Percentiles rank a stretch among this genome's conserved stretches.
Conservation (phyloP, 768 basidiomycete genomes). For the Boletales sp. region DNA sequence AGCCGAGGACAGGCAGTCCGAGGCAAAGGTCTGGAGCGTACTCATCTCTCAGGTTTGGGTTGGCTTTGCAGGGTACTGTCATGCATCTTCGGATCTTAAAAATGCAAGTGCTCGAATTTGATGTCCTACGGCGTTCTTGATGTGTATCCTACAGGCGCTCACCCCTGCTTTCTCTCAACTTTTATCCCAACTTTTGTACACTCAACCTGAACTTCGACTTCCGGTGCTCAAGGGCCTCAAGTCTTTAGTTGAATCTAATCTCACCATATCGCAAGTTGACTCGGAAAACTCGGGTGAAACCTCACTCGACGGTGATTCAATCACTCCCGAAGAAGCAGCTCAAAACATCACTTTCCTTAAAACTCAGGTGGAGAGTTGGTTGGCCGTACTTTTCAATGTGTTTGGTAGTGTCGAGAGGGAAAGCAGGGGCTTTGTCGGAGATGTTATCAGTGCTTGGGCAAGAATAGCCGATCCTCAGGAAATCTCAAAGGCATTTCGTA, state of each 20-base stretch:
- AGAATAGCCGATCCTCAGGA: constrained; percentile 77
- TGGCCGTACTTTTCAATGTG: constrained; percentile 95
- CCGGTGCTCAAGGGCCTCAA: constrained; percentile 81
- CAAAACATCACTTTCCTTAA: constrained; percentile 70
- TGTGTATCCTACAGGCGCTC: constrained; percentile 50
- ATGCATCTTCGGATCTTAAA: constrained; percentile 69
- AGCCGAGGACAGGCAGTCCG: constrained; percentile 64
- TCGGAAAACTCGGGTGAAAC: constrained; percentile 28
- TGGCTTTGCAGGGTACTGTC: constrained; percentile 88
- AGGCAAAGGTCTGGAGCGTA: constrained; percentile 95
- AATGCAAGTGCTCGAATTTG: constrained; percentile 41
- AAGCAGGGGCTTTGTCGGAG: constrained; percentile 71
- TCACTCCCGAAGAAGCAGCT: constrained; percentile 58
- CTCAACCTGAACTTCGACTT: constrained; percentile 78
- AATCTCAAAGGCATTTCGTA: constrained; percentile 74
- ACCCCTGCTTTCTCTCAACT: constrained; percentile 78
- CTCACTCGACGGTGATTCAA: constrained; percentile 21
- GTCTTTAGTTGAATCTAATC: constrained; percentile 77
- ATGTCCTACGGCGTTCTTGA: not conserved
- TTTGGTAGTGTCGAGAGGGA: constrained; percentile 84
- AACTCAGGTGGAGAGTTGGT: constrained; percentile 85
- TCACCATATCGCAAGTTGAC: constrained; percentile 41
- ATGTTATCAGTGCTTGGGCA: constrained; percentile 86
- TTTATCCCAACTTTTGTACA: constrained; percentile 91
- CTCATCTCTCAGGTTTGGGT: constrained; percentile 93